Base-by-base conservation (phyloP, 139 green algal genomes). In the Chlamydomonas schloesseri region DNA sequence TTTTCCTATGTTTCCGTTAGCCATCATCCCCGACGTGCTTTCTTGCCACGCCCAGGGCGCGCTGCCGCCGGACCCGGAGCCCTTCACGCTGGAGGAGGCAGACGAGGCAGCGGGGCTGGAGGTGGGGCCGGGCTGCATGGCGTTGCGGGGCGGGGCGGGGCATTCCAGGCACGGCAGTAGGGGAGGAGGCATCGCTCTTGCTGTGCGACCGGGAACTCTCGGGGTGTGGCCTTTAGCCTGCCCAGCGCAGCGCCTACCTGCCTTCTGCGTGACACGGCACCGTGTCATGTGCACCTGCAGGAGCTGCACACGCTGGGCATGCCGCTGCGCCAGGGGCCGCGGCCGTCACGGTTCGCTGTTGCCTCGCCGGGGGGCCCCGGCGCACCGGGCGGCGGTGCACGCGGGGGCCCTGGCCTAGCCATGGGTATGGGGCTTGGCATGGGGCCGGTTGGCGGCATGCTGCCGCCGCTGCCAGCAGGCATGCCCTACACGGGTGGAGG, bases 231-330 rank as follows among this genome's bases (percentile, higher is more conserved):
- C 15, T 15, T 58, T 15, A 58, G 53, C 53, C 53, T 23, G 13
- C 57, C 57, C 57, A 9, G 57, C 17, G 20, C 17, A 20, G 14
- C 57, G 17, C 20, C 57, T 28, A 65, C 14, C 57, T 20, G 17
- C 11, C 28, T 65, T 15, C 28, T 28, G 53, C 53, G 17, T 28
- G 17, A 4, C 57, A 29, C 57, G 57, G 28, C 11, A 15, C 57
- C 14, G 24, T 20, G 4, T 20, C 57, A 15, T 28, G 17, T 20
- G 57, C n/a, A 29, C 29, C 67, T 50, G 15, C 81, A 87, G 81
- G 81, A 87, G 81, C 81, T 87, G 2, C 81, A 87, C 69, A 17
- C 34, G 13, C 24, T 87, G 53, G 69, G 81, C 29, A 28, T 87
- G 50, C 53, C 81, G 46, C 72, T 87, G 34, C 34, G 53, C 24